Percentiles rank a stretch among this genome's conserved stretches.
These are phyloP conservation scores for Geum urbanum DNA, from an alignment of 306 rosid species.

Conservation along the genomic window DNA sequence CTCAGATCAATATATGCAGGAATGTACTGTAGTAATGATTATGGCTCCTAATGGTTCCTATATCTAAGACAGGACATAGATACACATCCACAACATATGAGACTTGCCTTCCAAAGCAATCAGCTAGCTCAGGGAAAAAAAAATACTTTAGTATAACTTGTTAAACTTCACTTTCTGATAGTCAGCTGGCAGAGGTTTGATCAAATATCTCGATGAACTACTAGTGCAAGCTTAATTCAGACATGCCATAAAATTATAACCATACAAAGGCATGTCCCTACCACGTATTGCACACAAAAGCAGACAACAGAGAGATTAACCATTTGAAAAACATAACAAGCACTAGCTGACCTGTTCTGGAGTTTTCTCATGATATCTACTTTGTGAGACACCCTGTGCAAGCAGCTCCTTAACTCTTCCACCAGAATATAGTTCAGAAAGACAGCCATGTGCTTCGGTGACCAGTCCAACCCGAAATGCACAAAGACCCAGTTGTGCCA, in stretches of 20 bases:
- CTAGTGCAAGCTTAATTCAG: background rate
- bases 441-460: conserved; percentile 82
- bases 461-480: conserved; percentile 78
- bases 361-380: conserved; percentile 93
- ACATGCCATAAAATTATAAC: background rate
- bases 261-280: background rate
- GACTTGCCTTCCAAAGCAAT: background rate
- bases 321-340: background rate
- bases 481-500: conserved; percentile 93
- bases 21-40: background rate
- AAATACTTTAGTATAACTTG: background rate
- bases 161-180: background rate
- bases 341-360: conserved; percentile 80
- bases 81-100: background rate
- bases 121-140: background rate
- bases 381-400: conserved; percentile 94
- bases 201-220: background rate
- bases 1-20: background rate
- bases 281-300: background rate
- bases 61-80: background rate
- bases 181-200: background rate
- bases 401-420: conserved; percentile 96
- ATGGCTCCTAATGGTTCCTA: background rate
- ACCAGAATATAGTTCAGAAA: conserved; percentile 92
- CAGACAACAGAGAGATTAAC: background rate